phyloP scores from a whole-genome alignment of 805 yeast genomes.

The Sporopachydermia quercuum region DNA sequence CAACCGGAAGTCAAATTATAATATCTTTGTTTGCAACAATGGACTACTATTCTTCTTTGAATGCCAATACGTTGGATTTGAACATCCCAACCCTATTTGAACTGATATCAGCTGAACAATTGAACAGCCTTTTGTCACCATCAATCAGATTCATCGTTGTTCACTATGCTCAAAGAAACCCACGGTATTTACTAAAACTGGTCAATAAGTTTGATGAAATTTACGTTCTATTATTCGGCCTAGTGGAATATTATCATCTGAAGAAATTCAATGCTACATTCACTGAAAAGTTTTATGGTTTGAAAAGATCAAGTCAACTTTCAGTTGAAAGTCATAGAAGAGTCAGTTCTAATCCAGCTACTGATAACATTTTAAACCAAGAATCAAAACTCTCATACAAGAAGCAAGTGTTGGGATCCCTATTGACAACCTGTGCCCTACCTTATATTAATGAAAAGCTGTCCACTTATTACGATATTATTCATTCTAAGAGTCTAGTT shows the following conservation, averaged over 20 bases:
- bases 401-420: slow-evolving; percentile 11
- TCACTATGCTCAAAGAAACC: slow-evolving; percentile 68
- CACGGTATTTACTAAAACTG: slow-evolving; percentile 45
- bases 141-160: slow-evolving; percentile 68
- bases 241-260: slow-evolving; percentile 58
- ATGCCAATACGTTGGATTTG: slow-evolving; percentile 60
- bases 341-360: slow-evolving; percentile 13
- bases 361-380: slow-evolving; percentile 11
- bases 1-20: too few species aligned
- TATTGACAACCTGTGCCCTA: slow-evolving; percentile 21
- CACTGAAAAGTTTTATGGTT: slow-evolving; percentile 85
- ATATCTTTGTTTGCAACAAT: too few species aligned
- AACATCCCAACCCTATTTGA: slow-evolving; percentile 82
- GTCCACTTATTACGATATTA: slow-evolving; percentile 44
- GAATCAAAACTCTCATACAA: slow-evolving; percentile 22
- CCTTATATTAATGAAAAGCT: slow-evolving; percentile 61
- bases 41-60: slow-evolving; percentile 72
- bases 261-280: slow-evolving; percentile 70
- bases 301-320: slow-evolving; percentile 40
- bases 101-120: slow-evolving; percentile 65
- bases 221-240: slow-evolving; percentile 41
- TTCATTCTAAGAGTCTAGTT: slow-evolving; percentile 44
- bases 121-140: slow-evolving; percentile 66
- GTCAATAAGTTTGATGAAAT: slow-evolving; percentile 69
- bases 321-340: slow-evolving; percentile 14